Percentiles rank a stretch among this genome's conserved stretches.
Evolutionary conservation across 2,329 filamentous ascomycete genomes (phyloP).

Genomic region (Aspergillus persii): DNA sequence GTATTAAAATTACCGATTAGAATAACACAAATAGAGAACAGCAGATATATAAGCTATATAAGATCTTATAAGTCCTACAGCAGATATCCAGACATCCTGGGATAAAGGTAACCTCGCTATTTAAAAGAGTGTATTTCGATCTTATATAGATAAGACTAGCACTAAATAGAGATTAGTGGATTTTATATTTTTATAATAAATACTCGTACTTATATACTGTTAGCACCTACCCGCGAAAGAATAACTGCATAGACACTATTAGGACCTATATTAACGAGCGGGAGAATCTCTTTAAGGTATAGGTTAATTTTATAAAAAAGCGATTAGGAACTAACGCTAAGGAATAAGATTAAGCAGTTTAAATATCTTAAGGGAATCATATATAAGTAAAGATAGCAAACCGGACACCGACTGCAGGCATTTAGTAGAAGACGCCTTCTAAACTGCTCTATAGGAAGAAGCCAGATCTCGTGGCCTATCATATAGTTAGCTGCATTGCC

Average conservation of each 20-base stretch:
- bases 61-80: neutral
- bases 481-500: neutral
- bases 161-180: neutral
- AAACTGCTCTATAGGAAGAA: neutral
- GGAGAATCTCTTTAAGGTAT: too few relatives aligned
- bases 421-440: neutral
- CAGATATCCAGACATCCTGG: neutral
- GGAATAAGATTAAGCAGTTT: neutral
- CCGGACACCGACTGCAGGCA: neutral
- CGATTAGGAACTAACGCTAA: neutral
- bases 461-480: neutral
- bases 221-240: neutral
- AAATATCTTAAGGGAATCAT: neutral
- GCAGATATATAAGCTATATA: neutral
- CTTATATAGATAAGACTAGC: neutral
- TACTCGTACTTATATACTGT: neutral
- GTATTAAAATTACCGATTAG: neutral
- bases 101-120: neutral
- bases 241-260: neutral
- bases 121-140: neutral
- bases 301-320: too few relatives aligned
- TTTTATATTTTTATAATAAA: neutral
- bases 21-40: neutral
- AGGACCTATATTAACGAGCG: neutral
- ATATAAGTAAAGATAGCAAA: neutral